phyloP scores from a whole-genome alignment of 345 rosid species.

The Acer saccharum region DNA sequence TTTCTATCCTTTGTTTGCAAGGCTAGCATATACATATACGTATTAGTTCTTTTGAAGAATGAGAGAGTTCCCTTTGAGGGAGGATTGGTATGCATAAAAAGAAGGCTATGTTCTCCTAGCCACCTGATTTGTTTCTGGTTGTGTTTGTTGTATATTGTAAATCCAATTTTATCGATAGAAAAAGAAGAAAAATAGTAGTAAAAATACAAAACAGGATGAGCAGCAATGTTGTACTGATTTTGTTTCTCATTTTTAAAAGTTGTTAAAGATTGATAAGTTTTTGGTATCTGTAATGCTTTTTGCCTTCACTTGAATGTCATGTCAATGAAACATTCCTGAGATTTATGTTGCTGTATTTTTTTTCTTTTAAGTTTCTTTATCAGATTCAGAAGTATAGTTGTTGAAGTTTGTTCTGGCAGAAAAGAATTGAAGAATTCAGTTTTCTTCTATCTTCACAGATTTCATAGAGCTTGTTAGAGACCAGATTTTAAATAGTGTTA shows the following conservation, averaged over 20 bases:
- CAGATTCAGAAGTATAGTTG: too few species aligned
- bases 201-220: background rate
- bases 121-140: conserved; percentile 8
- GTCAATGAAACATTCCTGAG: too few species aligned
- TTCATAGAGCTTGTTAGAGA: too few species aligned
- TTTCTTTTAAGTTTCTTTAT: too few species aligned
- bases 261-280: background rate
- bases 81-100: background rate
- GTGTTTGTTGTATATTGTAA: conserved; percentile 20
- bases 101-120: conserved; percentile 24
- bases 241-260: background rate
- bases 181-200: background rate
- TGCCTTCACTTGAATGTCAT: too few species aligned
- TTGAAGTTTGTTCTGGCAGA: too few species aligned
- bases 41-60: conserved; percentile 11
- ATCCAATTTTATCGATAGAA: background rate
- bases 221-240: background rate
- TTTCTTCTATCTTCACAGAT: too few species aligned
- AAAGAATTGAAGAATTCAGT: too few species aligned
- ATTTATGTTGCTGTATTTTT: too few species aligned
- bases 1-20: conserved; percentile 1
- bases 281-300: too few species aligned
- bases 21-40: background rate
- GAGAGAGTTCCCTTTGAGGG: conserved; percentile 2
- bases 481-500: too few species aligned